Evolutionary conservation across 108 stramenopile species (phyloP), one percentile per base, ranked within the genome.

Genomic region (Skeletonema grethae): DNA sequence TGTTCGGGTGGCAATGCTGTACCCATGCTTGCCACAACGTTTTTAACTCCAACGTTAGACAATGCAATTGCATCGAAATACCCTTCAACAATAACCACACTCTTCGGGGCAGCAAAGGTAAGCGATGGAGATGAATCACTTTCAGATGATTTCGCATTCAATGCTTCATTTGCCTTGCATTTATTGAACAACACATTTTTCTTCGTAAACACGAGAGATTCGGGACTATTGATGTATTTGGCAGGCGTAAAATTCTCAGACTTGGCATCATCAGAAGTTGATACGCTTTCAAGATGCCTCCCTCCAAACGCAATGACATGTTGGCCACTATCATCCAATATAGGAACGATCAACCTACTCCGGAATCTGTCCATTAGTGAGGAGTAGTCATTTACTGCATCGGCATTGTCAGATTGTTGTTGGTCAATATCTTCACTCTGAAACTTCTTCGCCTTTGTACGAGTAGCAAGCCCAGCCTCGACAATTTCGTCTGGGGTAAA

Each of bases 181-280:
- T 79, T 65, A 58, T 95, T 96, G 72, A 95, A 98, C 6, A 98
- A 81, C 24, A 85, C 67, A 34, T 83, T 67, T 56, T 87, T 85
- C 65, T 98, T 98, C 28, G 79, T 73, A 84, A 98, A 98, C 10
- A 97, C 80, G 4, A 73, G 59, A 9, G 96, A 85, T 72, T 93
- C 94, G 0, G 97, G 97, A 35, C 93, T 95, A 68, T 98, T 98
- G 25, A 98, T 69, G 65, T 98, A 98, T 76, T 98, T 98, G 48
- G 95, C 85, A 18, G 70, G 69, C 29, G 83, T 67, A 50, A 67
- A 80, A 1, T 43, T 12, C 28, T 61, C 57, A 24, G 60, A 61
- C 12, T 76, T 72, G 39, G 64, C 66, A 34, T 77, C 65, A 12
- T 62, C 79, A 50, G 60, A 63, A 11, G 28, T 41, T 16, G 10